Conservation (phyloP, 139 green algal genomes). For the Zygnema circumcarinatum region DNA sequence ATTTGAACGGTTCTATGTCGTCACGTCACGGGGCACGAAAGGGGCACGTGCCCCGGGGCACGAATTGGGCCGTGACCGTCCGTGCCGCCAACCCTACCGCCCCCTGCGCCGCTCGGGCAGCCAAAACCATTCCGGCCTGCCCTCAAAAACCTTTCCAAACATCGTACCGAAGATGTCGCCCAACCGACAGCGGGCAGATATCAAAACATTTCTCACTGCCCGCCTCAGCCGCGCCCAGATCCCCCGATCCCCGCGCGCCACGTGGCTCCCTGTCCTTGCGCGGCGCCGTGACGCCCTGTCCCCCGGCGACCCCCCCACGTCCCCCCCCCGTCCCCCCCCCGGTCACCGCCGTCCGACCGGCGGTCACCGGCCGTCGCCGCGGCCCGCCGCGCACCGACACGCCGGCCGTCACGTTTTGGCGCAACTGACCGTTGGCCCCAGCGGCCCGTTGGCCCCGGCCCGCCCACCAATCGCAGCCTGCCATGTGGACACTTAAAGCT, state of each 20-base stretch:
- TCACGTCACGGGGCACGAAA: no score
- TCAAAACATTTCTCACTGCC: not conserved
- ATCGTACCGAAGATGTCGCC: not conserved
- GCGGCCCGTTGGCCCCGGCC: not conserved
- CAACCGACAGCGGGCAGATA: not conserved
- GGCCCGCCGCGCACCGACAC: not conserved
- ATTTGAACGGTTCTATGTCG: no score
- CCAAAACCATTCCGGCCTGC: not conserved
- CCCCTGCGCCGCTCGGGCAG: not conserved
- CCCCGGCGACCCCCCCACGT: not conserved
- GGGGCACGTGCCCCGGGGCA: no score
- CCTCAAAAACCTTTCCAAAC: no score
- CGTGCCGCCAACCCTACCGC: no score
- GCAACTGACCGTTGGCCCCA: not conserved
- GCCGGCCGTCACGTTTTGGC: not conserved
- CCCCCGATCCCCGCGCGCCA: not conserved
- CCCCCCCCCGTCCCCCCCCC: no score
- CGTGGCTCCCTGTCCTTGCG: not conserved
- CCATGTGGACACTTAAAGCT: no score
- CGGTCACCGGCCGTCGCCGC: no score
- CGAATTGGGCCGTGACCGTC: no score
- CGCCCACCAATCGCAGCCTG: not conserved
- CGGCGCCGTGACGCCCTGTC: not conserved
- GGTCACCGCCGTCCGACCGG: not conserved
- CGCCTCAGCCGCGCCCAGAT: not conserved